phyloP scores from a whole-genome alignment of 305 asterid genomes.

The Fraxinus floribunda region DNA sequence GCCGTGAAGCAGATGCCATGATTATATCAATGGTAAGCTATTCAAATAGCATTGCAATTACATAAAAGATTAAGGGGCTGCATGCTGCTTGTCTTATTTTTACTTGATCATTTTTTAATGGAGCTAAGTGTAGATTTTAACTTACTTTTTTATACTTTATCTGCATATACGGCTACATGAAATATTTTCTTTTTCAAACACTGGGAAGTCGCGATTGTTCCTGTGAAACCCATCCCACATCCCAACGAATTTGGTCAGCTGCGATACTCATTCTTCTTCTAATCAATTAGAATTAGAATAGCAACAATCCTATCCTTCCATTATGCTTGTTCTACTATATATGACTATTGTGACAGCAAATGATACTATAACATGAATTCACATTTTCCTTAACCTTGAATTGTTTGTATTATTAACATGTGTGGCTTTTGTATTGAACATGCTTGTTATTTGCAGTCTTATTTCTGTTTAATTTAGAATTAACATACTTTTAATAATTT shows the following conservation, averaged over 20 bases:
- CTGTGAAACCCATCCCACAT: background rate
- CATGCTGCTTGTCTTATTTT: slow-evolving; percentile 3
- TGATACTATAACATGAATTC: background rate
- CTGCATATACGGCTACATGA: background rate
- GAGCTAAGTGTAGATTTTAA: background rate
- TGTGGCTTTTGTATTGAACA: background rate
- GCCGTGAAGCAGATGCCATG: slow-evolving; percentile 97
- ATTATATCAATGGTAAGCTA: slow-evolving; percentile 84
- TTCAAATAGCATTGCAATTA: background rate
- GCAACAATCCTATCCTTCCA: background rate
- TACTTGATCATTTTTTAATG: slow-evolving; percentile 15
- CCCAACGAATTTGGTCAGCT: slow-evolving; percentile 6
- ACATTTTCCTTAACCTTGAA: background rate
- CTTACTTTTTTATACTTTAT: background rate
- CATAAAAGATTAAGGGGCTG: background rate
- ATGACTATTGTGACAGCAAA: background rate
- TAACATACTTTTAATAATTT: background rate
- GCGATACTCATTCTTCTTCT: background rate
- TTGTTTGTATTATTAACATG: background rate
- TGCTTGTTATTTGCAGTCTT: background rate
- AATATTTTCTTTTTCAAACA: background rate
- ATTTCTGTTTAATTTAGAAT: background rate
- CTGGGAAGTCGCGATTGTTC: background rate
- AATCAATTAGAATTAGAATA: background rate
- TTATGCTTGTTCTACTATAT: background rate